Conservation (phyloP, 176 grass and related monocot genomes). For the Rhynchospora tenuis region DNA sequence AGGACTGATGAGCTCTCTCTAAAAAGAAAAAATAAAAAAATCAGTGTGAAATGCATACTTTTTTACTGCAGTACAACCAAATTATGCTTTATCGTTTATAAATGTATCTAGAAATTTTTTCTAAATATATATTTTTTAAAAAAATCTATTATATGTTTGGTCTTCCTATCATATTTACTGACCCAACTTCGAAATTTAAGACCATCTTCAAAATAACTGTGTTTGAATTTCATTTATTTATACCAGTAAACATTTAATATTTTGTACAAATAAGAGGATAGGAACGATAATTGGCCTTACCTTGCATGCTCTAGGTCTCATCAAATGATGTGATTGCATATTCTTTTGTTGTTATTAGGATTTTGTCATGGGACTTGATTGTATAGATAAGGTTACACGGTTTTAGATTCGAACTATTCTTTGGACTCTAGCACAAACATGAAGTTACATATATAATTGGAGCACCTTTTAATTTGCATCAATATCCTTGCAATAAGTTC, state of each 20-base stretch:
- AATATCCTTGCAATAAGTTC: neutral
- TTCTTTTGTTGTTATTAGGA: neutral
- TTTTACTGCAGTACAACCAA: neutral
- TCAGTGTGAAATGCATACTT: neutral
- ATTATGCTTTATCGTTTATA: neutral
- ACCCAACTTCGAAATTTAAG: neutral
- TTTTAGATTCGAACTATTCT: neutral
- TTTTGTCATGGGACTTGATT: neutral
- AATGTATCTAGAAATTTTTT: too few relatives aligned
- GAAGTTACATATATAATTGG: neutral
- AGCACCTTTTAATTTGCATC: neutral
- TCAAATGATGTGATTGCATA: constrained; percentile 7
- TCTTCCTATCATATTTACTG: neutral
- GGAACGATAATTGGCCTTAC: neutral
- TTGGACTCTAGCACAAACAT: neutral
- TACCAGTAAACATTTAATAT: neutral
- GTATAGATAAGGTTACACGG: neutral
- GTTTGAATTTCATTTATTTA: neutral
- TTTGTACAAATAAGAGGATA: neutral
- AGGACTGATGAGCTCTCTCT: neutral
- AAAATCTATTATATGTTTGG: neutral
- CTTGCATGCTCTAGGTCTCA: neutral
- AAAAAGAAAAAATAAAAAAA: neutral
- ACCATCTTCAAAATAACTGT: too few relatives aligned
- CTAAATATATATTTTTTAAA: neutral